Conservation (phyloP, 163 green algal species). For the Chlorella variabilis region DNA sequence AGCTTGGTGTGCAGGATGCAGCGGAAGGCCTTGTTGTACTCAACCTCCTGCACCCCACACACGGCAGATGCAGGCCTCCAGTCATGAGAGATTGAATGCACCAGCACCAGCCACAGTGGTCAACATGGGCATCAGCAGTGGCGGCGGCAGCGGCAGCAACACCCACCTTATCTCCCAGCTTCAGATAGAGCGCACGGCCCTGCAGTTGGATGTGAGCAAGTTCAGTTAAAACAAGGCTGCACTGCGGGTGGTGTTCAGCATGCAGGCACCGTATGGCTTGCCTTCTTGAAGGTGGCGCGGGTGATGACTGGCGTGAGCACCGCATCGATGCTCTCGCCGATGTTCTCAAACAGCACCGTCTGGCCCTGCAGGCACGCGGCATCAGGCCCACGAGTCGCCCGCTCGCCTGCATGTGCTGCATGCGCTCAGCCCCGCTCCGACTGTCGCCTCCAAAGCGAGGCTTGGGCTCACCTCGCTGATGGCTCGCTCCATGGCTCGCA, state of each 20-base stretch:
- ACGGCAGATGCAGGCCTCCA: too few relatives aligned
- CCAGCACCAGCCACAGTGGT: too few relatives aligned
- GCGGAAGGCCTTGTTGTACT: constrained; percentile 88
- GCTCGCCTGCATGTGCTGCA: too few relatives aligned
- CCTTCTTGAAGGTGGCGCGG: constrained; percentile 89
- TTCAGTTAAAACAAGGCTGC: not conserved
- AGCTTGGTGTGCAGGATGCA: constrained; percentile 94
- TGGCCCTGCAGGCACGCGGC: constrained; percentile 54
- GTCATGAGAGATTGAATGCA: too few relatives aligned
- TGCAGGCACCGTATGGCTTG: not conserved
- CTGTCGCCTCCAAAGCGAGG: too few relatives aligned
- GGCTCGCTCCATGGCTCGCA: constrained; percentile 79
- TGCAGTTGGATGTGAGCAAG: constrained; percentile 17
- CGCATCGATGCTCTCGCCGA: constrained; percentile 88
- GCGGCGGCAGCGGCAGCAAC: too few relatives aligned
- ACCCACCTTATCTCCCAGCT: constrained; percentile 89
- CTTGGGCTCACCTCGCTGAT: constrained; percentile 71
- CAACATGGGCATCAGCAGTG: too few relatives aligned
- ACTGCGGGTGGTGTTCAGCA: not conserved
- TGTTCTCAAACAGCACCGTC: constrained; percentile 90
- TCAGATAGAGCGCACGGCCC: constrained; percentile 84
- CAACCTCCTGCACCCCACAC: too few relatives aligned
- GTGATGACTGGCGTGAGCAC: constrained; percentile 89
- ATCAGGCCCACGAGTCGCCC: too few relatives aligned
- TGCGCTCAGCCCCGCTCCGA: too few relatives aligned